Evolutionary conservation across 164 flowering plant genomes (phyloP).

Genomic region (Taxillus chinensis): DNA sequence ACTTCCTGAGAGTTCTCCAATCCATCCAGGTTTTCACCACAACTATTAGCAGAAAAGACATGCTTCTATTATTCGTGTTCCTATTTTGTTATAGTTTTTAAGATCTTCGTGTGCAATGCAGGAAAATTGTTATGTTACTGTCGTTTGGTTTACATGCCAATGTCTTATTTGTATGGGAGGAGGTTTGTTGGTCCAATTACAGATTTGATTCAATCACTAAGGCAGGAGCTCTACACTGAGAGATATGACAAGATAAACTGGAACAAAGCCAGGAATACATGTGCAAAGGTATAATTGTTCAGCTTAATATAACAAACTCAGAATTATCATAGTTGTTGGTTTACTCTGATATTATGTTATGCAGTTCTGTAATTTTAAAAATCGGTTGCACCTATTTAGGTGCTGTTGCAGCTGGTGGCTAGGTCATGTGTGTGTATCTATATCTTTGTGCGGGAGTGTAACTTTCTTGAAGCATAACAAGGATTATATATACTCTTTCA

Average conservation of each 20-base stretch:
- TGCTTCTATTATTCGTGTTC: too few relatives aligned
- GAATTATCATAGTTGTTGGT: too few relatives aligned
- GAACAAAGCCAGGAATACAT: slow-evolving; percentile 8
- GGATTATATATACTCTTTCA: slow-evolving; percentile 6
- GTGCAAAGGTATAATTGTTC: slow-evolving; percentile 12
- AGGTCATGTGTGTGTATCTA: too few relatives aligned
- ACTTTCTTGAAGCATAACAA: too few relatives aligned
- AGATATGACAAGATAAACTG: slow-evolving; percentile 13
- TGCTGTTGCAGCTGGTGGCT: too few relatives aligned
- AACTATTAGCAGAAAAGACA: too few relatives aligned
- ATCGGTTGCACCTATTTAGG: too few relatives aligned
- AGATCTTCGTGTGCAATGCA: slow-evolving; percentile 3
- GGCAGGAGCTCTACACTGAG: slow-evolving; percentile 10
- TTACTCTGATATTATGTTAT: too few relatives aligned
- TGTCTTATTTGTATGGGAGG: slow-evolving; percentile 19
- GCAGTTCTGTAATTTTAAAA: too few relatives aligned
- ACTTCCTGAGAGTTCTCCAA: slow-evolving; percentile 32
- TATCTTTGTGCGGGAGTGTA: too few relatives aligned
- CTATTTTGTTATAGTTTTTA: too few relatives aligned
- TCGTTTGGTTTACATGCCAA: slow-evolving; percentile 18
- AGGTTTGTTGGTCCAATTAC: slow-evolving; percentile 16
- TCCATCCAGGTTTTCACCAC: slow-evolving; percentile 41
- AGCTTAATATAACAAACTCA: too few relatives aligned
- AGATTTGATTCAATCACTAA: slow-evolving; percentile 5
- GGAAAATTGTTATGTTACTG: slow-evolving; percentile 17